A percentile compares a stretch with the other conserved stretches of the same genome.
Conservation (phyloP, 225 moss, liverwort and hornwort genomes). For the Marchantia paleacea region DNA sequence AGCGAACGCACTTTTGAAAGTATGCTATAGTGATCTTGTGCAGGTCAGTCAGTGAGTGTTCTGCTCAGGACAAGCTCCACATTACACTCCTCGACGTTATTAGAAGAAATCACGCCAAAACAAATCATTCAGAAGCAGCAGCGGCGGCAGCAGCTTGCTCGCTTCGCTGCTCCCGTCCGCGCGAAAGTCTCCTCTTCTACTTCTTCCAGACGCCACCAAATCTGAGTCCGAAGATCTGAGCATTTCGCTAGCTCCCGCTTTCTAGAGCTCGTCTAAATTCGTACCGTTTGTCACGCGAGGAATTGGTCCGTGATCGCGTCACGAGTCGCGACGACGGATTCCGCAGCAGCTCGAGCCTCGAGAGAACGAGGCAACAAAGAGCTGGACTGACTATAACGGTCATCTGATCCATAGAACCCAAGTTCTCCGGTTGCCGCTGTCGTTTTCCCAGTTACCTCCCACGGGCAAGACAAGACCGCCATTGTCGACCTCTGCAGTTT, state of each 20-base stretch:
- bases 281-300: not conserved
- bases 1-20: too few relatives aligned
- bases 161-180: too few relatives aligned
- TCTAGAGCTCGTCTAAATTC: not conserved
- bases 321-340: not conserved
- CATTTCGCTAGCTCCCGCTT: not conserved
- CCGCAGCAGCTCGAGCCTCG: not conserved
- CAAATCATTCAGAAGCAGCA: too few relatives aligned
- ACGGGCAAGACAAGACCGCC: not conserved
- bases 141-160: too few relatives aligned
- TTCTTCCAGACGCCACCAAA: not conserved
- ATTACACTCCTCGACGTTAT: too few relatives aligned
- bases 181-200: too few relatives aligned
- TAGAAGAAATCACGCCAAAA: too few relatives aligned
- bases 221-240: not conserved
- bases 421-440: not conserved
- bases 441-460: not conserved
- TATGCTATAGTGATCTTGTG: too few relatives aligned
- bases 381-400: slow-evolving; percentile 16
- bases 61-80: too few relatives aligned
- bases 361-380: not conserved
- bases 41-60: too few relatives aligned
- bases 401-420: not conserved
- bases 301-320: not conserved
- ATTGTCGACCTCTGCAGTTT: slow-evolving; percentile 1